phyloP scores from a whole-genome alignment of 139 green algal species.

The Chlamydomonas sp. region DNA sequence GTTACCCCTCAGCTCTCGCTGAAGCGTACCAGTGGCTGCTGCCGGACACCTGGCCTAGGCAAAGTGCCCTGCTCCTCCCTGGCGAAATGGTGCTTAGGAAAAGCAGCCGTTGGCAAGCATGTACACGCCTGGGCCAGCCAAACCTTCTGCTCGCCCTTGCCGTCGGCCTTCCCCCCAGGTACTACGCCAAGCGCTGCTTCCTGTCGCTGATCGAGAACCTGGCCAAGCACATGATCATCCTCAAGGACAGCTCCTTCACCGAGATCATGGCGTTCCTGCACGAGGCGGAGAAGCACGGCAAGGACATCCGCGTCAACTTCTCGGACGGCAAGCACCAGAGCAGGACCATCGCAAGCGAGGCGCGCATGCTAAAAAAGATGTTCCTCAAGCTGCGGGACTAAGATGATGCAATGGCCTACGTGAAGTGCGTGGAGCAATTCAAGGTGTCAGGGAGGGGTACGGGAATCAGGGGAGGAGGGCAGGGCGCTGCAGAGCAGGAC shows the following conservation, averaged over 20 bases:
- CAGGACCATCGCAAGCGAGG: conserved; percentile 58
- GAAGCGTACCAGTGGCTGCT: too few relatives aligned
- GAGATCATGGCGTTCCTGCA: conserved; percentile 79
- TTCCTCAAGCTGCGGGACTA: conserved; percentile 61
- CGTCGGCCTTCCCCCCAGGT: conserved; percentile 40
- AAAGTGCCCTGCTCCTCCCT: too few relatives aligned
- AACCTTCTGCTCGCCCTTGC: background rate
- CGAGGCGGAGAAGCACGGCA: conserved; percentile 69
- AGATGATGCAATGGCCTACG: background rate
- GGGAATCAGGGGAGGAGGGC: background rate
- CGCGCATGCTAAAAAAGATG: conserved; percentile 61
- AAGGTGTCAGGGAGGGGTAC: background rate
- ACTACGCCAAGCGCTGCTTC: conserved; percentile 81
- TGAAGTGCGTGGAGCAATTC: too few relatives aligned
- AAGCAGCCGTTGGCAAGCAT: background rate
- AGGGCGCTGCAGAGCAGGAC: too few relatives aligned
- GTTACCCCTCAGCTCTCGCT: too few relatives aligned
- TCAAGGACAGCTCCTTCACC: conserved; percentile 74
- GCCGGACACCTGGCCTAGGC: too few relatives aligned
- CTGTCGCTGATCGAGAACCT: conserved; percentile 85
- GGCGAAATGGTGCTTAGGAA: too few relatives aligned
- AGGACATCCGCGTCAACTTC: conserved; percentile 47
- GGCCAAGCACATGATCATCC: conserved; percentile 88
- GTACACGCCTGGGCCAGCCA: background rate
- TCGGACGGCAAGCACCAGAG: conserved; percentile 41